phyloP scores from a whole-genome alignment of 2,329 filamentous ascomycete species.

The Monosporascus sp. region DNA sequence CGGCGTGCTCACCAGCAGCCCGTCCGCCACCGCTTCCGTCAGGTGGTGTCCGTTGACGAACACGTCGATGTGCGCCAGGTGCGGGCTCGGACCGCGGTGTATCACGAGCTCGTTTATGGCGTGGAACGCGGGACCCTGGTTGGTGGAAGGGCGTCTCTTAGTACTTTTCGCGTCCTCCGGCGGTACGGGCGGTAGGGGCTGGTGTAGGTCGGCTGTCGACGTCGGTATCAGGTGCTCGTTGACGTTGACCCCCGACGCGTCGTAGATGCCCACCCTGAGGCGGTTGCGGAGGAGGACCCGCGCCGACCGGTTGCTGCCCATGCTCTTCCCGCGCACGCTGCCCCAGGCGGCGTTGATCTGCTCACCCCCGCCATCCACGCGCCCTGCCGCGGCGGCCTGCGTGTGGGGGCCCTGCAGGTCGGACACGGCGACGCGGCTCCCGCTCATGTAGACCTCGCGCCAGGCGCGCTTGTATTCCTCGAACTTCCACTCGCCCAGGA shows the following conservation, averaged over 20 bases:
- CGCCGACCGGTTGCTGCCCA: conserved; percentile 68
- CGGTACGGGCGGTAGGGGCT: conserved; percentile 26
- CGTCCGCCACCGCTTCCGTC: conserved; percentile 91
- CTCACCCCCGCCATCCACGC: conserved; percentile 21
- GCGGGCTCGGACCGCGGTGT: conserved; percentile 83
- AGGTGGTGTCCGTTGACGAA: conserved; percentile 84
- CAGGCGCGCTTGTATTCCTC: conserved; percentile 87
- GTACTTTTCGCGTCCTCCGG: conserved; percentile 1
- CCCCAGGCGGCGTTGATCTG: conserved; percentile 53
- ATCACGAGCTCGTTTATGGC: conserved; percentile 96
- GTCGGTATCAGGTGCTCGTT: conserved; percentile 46
- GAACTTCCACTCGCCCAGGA: conserved; percentile 96
- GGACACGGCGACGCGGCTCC: conserved; percentile 45
- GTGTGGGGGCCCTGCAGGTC: conserved; percentile 36
- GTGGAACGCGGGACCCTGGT: conserved; percentile 40
- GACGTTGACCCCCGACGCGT: conserved; percentile 58
- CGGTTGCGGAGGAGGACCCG: conserved; percentile 83
- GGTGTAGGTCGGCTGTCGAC: conserved; percentile 36
- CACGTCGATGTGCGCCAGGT: conserved; percentile 87
- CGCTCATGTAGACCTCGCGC: conserved; percentile 83
- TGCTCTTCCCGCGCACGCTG: conserved; percentile 69
- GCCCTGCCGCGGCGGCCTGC: conserved; percentile 26
- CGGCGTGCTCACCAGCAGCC: conserved; percentile 88
- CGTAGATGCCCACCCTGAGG: conserved; percentile 79
- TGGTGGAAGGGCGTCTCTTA: conserved; percentile 7